Evolutionary conservation across 768 basidiomycete species (phyloP).

Genomic region (Boletus speciosus): DNA sequence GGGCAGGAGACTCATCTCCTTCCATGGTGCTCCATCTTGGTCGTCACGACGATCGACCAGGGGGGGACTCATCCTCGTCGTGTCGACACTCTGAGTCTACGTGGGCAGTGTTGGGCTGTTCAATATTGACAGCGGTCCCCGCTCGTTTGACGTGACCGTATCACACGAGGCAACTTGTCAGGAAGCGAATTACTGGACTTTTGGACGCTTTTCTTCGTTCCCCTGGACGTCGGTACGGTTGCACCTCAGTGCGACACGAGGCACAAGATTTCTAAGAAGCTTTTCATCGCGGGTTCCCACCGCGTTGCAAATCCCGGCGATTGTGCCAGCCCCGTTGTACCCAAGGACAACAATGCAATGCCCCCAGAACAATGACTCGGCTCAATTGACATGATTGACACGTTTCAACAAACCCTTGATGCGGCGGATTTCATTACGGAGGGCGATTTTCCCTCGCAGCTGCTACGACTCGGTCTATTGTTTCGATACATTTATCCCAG

Average conservation of each 20-base stretch:
- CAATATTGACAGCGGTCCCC: too few species aligned
- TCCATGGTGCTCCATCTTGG: background rate
- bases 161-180: too few species aligned
- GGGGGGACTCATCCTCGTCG: too few species aligned
- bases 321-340: background rate
- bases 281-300: background rate
- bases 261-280: background rate
- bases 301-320: background rate
- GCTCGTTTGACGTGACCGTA: too few species aligned
- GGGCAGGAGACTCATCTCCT: background rate
- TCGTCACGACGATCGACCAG: slow-evolving; percentile 5
- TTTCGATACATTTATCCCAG: too few species aligned
- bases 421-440: slow-evolving; percentile 8
- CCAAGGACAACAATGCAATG: background rate
- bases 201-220: background rate
- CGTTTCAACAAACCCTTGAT: slow-evolving; percentile 14
- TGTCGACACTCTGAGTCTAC: too few species aligned
- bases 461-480: too few species aligned
- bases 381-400: slow-evolving; percentile 1
- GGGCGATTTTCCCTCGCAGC: slow-evolving; percentile 12
- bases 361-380: background rate
- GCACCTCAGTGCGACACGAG: slow-evolving; percentile 4
- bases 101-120: too few species aligned
- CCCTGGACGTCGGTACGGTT: background rate
- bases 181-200: too few species aligned